Conservation (phyloP, 148 eudicot genomes). For the Arctostaphylos glauca region DNA sequence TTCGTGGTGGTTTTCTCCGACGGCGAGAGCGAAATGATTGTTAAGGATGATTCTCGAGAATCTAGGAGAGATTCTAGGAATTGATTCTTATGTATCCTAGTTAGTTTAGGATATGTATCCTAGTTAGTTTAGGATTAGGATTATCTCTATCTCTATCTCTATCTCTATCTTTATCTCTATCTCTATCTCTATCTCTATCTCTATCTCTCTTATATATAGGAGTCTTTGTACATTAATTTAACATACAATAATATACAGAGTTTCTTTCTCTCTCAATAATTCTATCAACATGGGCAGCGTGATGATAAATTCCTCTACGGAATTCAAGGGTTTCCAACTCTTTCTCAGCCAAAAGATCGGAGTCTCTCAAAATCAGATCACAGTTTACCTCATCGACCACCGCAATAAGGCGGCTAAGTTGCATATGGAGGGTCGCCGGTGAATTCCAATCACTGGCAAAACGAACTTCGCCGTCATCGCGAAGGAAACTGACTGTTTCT, state of each 20-base stretch:
- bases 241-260: too few species aligned
- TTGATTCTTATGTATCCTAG: too few species aligned
- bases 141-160: too few species aligned
- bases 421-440: conserved; percentile 34
- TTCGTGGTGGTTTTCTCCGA: conserved; percentile 63
- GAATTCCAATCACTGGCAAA: conserved; percentile 53
- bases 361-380: conserved; percentile 67
- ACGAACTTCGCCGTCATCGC: conserved; percentile 41
- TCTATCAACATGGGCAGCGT: conserved; percentile 50
- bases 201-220: too few species aligned
- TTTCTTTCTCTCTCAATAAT: too few species aligned
- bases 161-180: too few species aligned
- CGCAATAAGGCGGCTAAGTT: background rate
- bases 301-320: conserved; percentile 32
- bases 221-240: too few species aligned
- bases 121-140: too few species aligned
- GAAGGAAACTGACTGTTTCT: conserved; percentile 22
- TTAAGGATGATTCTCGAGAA: too few species aligned
- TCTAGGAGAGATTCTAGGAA: too few species aligned
- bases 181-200: too few species aligned
- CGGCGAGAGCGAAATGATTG: conserved; percentile 60
- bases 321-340: conserved; percentile 55
- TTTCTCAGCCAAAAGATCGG: conserved; percentile 49
- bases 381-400: conserved; percentile 51
- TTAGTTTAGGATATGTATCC: too few species aligned